These are phyloP conservation scores for Nadsonia starkeyi-henricii DNA, from an alignment of 1,139 yeast genomes.

Conservation along the genomic window DNA sequence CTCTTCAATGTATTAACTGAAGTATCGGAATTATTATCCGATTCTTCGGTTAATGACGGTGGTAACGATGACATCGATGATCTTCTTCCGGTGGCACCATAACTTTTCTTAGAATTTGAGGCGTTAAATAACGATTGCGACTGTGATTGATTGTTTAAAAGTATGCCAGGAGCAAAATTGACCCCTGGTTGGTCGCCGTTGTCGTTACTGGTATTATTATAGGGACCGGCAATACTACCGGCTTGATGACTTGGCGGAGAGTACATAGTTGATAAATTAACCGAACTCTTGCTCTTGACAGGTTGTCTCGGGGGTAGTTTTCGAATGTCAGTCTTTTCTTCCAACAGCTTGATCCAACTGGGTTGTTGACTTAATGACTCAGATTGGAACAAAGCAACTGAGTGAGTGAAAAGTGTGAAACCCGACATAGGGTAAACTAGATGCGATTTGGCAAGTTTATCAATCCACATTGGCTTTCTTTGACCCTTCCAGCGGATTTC, in stretches of 20 bases:
- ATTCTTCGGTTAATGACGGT: background rate
- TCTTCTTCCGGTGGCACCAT: background rate
- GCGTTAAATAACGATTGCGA: too few species aligned
- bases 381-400: slow-evolving; percentile 18
- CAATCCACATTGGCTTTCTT: slow-evolving; percentile 25
- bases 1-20: background rate
- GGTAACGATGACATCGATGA: background rate
- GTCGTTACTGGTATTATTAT: background rate
- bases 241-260: too few species aligned
- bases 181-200: background rate
- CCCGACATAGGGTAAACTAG: slow-evolving; percentile 24
- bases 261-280: background rate
- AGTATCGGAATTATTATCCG: background rate
- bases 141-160: background rate
- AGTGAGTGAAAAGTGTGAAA: slow-evolving; percentile 24
- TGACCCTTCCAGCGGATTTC: slow-evolving; percentile 33
- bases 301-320: slow-evolving; percentile 3
- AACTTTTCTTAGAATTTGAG: background rate
- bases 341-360: slow-evolving; percentile 22
- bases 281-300: background rate
- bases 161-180: background rate
- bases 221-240: background rate
- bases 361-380: slow-evolving; percentile 21
- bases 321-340: slow-evolving; percentile 22
- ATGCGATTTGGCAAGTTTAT: slow-evolving; percentile 25